Percentiles rank a stretch among this genome's conserved stretches.
These are phyloP conservation scores for Solanum habrochaites DNA, from an alignment of 257 asterid species.

Conservation along the genomic window DNA sequence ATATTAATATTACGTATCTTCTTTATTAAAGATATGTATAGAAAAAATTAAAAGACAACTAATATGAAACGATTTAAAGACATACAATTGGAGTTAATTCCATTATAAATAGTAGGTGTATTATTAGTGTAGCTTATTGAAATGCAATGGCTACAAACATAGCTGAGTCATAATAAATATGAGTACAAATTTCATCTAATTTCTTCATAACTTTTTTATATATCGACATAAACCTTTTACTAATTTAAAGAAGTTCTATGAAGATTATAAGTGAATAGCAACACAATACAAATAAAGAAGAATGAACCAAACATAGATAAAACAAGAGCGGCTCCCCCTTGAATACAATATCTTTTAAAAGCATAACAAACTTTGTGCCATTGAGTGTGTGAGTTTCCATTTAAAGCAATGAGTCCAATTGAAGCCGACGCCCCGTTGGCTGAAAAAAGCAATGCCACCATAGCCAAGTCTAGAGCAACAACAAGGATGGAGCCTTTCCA, in stretches of 20 bases:
- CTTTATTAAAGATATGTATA: too few relatives aligned
- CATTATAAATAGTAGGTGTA: not conserved
- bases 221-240: not conserved
- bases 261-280: not conserved
- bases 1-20: not conserved
- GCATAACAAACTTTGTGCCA: conserved; percentile 18
- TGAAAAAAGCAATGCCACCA: conserved; percentile 17
- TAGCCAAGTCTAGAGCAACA: not conserved
- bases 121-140: not conserved
- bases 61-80: not conserved
- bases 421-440: conserved; percentile 10
- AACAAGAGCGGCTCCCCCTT: conserved; percentile 2
- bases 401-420: conserved; percentile 10
- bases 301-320: conserved; percentile 3
- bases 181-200: not conserved
- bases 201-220: not conserved
- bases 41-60: not conserved
- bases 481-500: not conserved
- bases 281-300: not conserved
- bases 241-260: not conserved
- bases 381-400: conserved; percentile 8
- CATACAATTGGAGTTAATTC: not conserved
- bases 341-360: conserved; percentile 8
- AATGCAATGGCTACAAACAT: not conserved
- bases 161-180: not conserved